phyloP scores from a whole-genome alignment of 108 stramenopile genomes.

The Pseudonitzschia multiseries region DNA sequence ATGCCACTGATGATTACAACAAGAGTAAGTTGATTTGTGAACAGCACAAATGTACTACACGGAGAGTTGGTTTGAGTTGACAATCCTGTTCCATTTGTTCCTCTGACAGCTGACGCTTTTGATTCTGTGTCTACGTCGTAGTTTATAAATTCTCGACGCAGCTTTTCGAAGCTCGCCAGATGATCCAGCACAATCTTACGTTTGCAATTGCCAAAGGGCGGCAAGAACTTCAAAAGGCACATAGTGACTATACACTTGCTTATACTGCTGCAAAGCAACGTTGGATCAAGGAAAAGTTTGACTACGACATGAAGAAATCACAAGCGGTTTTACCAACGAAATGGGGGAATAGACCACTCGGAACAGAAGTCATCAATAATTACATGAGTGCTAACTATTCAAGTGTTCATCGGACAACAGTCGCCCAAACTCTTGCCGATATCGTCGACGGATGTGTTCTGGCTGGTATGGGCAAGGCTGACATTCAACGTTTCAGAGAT shows the following conservation, averaged over 20 bases:
- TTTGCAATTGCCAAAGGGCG: constrained; percentile 21
- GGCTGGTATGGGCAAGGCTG: constrained; percentile 19
- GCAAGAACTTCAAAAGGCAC: constrained; percentile 24
- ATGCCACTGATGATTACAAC: constrained; percentile 48
- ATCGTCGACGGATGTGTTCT: constrained; percentile 42
- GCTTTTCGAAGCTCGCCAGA: constrained; percentile 29
- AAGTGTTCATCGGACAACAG: neutral
- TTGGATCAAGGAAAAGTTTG: constrained; percentile 37
- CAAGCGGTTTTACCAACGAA: constrained; percentile 35
- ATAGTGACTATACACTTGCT: constrained; percentile 33
- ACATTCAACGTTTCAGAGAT: constrained; percentile 26
- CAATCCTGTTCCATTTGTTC: neutral
- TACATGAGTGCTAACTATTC: constrained; percentile 23
- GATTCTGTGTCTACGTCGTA: constrained; percentile 11
- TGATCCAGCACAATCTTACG: constrained; percentile 29
- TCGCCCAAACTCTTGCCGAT: constrained; percentile 35
- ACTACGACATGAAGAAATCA: constrained; percentile 29
- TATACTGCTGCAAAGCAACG: constrained; percentile 31
- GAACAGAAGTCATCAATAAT: constrained; percentile 32
- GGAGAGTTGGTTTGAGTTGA: neutral
- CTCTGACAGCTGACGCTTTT: too few relatives aligned
- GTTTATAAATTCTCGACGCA: constrained; percentile 37
- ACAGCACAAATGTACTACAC: neutral
- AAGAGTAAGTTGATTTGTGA: constrained; percentile 31
- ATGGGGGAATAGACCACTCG: constrained; percentile 25